phyloP scores from a whole-genome alignment of 139 green algal genomes.

The Pycnococcus provasolii region DNA sequence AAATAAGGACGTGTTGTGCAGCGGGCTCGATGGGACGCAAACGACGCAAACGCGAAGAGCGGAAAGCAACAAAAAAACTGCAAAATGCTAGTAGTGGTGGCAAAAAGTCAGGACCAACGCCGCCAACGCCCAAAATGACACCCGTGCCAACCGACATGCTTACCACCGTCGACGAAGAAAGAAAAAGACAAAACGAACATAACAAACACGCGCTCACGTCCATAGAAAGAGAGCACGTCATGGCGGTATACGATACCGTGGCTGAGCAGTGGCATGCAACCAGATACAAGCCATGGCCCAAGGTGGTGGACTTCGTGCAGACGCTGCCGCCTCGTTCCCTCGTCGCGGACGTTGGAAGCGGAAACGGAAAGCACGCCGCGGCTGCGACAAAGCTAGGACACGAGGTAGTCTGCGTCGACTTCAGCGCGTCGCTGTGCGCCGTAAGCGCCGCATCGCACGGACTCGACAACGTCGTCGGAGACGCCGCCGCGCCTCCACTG shows the following conservation, averaged over 20 bases:
- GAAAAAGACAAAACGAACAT: neutral
- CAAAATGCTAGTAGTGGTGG: neutral
- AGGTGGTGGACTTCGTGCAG: slow-evolving; percentile 74
- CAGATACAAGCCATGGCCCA: slow-evolving; percentile 69
- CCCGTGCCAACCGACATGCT: neutral
- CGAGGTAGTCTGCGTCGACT: slow-evolving; percentile 46
- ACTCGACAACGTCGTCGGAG: slow-evolving; percentile 68
- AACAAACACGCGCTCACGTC: slow-evolving; percentile 1
- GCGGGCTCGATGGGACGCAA: neutral
- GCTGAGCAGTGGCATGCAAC: slow-evolving; percentile 90
- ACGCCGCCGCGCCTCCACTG: slow-evolving; percentile 68
- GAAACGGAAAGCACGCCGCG: slow-evolving; percentile 90
- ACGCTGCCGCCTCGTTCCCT: slow-evolving; percentile 47
- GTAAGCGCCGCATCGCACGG: neutral
- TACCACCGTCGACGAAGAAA: neutral
- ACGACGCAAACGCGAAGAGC: neutral
- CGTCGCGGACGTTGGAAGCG: slow-evolving; percentile 85
- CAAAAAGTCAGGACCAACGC: slow-evolving; percentile 7
- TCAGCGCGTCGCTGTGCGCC: slow-evolving; percentile 59
- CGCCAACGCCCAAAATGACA: neutral
- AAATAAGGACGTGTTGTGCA: neutral
- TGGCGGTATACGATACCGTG: slow-evolving; percentile 89
- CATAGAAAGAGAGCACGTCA: slow-evolving; percentile 50
- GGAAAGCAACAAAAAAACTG: neutral
- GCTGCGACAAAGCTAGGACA: neutral